Evolutionary conservation across 176 grass and related monocot species (phyloP).

Genomic region (Zea mays): DNA sequence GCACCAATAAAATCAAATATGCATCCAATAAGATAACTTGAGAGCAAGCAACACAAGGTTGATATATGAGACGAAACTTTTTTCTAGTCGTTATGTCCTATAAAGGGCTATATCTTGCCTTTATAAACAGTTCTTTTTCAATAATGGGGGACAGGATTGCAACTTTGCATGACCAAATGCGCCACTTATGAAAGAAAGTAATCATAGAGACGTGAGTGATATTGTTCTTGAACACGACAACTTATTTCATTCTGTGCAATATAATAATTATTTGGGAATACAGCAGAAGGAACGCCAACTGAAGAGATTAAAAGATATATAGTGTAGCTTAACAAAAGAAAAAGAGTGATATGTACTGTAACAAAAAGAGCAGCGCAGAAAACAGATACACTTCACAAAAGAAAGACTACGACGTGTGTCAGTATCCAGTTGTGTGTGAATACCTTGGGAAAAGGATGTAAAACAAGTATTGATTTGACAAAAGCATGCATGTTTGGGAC

Average conservation of each 20-base stretch:
- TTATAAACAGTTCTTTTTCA: conserved; percentile 13
- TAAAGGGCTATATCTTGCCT: conserved; percentile 7
- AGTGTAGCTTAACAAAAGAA: not conserved
- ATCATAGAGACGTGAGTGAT: conserved; percentile 16
- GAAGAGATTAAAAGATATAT: conserved; percentile 5
- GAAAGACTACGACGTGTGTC: not conserved
- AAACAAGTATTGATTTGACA: not conserved
- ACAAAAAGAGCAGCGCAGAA: conserved; percentile 4
- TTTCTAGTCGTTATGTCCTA: not conserved
- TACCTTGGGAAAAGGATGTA: not conserved
- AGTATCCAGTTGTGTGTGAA: not conserved
- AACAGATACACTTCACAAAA: not conserved
- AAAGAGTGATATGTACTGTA: not conserved
- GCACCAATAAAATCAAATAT: conserved; percentile 9
- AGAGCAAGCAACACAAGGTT: conserved; percentile 31
- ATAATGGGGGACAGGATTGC: conserved; percentile 31
- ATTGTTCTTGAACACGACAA: conserved; percentile 24
- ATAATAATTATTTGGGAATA: conserved; percentile 7
- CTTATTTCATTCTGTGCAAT: conserved; percentile 5
- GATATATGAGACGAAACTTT: conserved; percentile 20
- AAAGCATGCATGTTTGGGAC: not conserved
- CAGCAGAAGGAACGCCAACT: not conserved
- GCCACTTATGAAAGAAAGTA: conserved; percentile 32
- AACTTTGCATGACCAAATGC: conserved; percentile 20
- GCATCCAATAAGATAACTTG: conserved; percentile 1